Conservation (phyloP, 306 rosid genomes). For the Canavalia ensiformis region DNA sequence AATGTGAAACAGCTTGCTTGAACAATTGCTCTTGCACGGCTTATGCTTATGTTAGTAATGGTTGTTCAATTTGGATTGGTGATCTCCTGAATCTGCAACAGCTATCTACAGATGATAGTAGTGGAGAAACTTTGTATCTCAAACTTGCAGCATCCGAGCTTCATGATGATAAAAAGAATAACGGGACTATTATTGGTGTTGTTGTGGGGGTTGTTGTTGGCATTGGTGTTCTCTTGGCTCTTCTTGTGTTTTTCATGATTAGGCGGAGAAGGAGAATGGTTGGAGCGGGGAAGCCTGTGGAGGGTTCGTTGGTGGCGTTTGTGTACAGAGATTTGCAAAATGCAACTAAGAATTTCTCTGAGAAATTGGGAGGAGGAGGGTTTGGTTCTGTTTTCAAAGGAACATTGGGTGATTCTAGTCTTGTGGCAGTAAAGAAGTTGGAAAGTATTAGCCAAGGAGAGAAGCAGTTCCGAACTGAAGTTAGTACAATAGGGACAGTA, state of each 20-base stretch:
- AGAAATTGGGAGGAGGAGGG: slow-evolving; percentile 91
- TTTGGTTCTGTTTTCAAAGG: slow-evolving; percentile 93
- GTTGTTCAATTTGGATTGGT: slow-evolving; percentile 58
- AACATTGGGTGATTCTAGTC: slow-evolving; percentile 63
- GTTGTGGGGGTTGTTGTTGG: slow-evolving; percentile 48
- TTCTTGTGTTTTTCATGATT: slow-evolving; percentile 44
- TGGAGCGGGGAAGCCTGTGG: slow-evolving; percentile 49
- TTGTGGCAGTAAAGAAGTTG: slow-evolving; percentile 84
- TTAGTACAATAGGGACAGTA: slow-evolving; percentile 78
- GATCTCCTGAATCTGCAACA: slow-evolving; percentile 55
- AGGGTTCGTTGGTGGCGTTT: slow-evolving; percentile 60
- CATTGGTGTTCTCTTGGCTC: slow-evolving; percentile 41
- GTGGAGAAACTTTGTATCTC: slow-evolving; percentile 54
- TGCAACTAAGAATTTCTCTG: slow-evolving; percentile 72
- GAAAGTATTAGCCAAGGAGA: slow-evolving; percentile 83
- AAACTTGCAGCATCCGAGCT: slow-evolving; percentile 68
- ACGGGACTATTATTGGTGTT: slow-evolving; percentile 47
- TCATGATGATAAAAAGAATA: slow-evolving; percentile 34
- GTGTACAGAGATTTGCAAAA: slow-evolving; percentile 62
- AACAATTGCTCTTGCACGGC: slow-evolving; percentile 58
- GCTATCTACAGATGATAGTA: slow-evolving; percentile 51
- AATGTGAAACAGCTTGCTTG: slow-evolving; percentile 56
- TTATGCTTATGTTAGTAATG: slow-evolving; percentile 50
- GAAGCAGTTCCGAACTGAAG: slow-evolving; percentile 85
- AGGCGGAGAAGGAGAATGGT: slow-evolving; percentile 49